Conservation (phyloP, 139 green algal species). For the Haematococcus lacustris region DNA sequence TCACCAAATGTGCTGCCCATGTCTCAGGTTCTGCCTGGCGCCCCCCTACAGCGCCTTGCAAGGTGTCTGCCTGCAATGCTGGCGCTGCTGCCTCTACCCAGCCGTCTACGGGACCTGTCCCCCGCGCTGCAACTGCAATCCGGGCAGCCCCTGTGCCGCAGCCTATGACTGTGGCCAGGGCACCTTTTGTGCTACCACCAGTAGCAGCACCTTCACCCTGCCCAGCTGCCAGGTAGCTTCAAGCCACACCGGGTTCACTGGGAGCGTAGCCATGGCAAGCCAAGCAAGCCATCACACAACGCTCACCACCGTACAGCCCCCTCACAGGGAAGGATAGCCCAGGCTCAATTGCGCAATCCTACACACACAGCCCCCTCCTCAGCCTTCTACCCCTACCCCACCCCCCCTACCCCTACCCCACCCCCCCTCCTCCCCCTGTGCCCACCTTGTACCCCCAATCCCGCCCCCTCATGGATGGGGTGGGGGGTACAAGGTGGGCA, state of each 20-base stretch:
- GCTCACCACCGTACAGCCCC: background rate
- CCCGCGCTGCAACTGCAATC: background rate
- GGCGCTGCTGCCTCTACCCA: conserved; percentile 30
- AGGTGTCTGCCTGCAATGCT: conserved; percentile 17
- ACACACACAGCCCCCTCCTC: background rate
- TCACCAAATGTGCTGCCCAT: too few relatives aligned
- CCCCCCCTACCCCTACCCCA: background rate
- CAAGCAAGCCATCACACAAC: background rate
- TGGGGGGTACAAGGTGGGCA: too few relatives aligned
- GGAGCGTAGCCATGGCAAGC: background rate
- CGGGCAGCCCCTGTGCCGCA: background rate
- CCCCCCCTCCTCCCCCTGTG: too few relatives aligned
- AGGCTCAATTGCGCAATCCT: background rate
- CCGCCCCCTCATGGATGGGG: too few relatives aligned
- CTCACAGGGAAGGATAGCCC: background rate
- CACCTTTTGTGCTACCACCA: conserved; percentile 15
- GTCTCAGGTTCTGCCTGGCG: conserved; percentile 16
- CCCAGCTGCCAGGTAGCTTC: conserved; percentile 21
- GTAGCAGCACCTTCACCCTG: background rate
- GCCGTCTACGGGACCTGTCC: conserved; percentile 15
- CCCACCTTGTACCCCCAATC: too few relatives aligned
- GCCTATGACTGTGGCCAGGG: conserved; percentile 13
- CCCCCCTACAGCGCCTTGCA: background rate
- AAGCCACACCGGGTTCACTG: too few relatives aligned
- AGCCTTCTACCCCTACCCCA: background rate